These are phyloP conservation scores for Fusarium sp. DNA, from an alignment of 2,329 filamentous ascomycete species.

Conservation along the genomic window DNA sequence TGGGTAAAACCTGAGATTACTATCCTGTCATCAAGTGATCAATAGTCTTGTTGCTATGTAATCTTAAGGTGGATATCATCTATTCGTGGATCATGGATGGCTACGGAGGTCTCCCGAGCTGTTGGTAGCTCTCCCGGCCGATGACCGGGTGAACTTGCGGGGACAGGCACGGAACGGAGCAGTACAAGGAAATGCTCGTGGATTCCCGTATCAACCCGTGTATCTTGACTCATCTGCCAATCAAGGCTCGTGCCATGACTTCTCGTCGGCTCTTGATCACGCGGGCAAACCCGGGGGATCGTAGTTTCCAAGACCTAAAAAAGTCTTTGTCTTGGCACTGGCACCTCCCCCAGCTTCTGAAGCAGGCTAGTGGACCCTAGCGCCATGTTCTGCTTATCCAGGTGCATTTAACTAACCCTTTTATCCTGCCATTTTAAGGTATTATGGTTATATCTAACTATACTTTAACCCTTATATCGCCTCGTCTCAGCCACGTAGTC, in stretches of 20 bases:
- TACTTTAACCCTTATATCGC: constrained; percentile 19
- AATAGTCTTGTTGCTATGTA: no score
- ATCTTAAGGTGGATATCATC: constrained; percentile 1
- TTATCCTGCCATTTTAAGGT: constrained; percentile 30
- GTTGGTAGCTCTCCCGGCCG: constrained; percentile 19
- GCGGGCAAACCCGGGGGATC: constrained; percentile 48
- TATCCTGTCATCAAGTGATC: constrained; percentile 28
- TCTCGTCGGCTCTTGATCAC: constrained; percentile 14
- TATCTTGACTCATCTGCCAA: constrained; percentile 11
- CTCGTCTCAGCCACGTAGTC: constrained; percentile 1
- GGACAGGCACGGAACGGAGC: not conserved
- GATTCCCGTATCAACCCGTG: constrained; percentile 12
- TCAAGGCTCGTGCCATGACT: not conserved
- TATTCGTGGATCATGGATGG: no score
- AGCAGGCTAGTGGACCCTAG: constrained; percentile 23
- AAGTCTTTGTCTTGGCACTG: constrained; percentile 26
- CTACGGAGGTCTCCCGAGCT: constrained; percentile 38
- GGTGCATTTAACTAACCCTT: constrained; percentile 31
- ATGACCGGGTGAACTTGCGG: constrained; percentile 29
- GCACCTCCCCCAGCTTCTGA: constrained; percentile 36
- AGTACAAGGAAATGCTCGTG: constrained; percentile 1
- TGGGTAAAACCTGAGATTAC: constrained; percentile 8
- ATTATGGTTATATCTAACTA: not conserved
- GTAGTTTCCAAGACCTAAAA: constrained; percentile 24
- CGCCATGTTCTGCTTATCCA: constrained; percentile 24